Base-by-base conservation (phyloP, 345 rosid genomes). In the Bruguiera gymnorhiza region DNA sequence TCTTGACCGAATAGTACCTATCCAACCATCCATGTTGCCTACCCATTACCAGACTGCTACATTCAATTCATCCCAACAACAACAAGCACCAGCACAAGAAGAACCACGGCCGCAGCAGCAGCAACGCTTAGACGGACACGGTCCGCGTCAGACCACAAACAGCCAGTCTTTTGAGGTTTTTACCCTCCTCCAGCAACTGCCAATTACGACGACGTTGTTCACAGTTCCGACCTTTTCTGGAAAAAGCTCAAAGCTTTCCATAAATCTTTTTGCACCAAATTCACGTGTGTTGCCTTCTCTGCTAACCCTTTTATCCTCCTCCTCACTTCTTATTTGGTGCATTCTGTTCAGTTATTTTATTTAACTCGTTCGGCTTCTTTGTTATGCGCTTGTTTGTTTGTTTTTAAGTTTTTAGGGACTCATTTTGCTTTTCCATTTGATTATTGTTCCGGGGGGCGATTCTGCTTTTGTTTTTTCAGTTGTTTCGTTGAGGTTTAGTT, bases 151-250 rank as follows among this genome's bases (percentile, higher is more conserved):
- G 71, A 68, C 75, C 54, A 63, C 65, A 73, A 77, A 82, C 75
- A 82, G 81, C 62, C 75, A 73, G 53, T 73, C 74, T 11, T 61
- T 68, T 80, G 9, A 63, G 34, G 36, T 5, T 29, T 60, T 59
- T 83, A 81, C 74, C 88, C 93, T 70, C 74, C 88, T 32, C 36
- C 36, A 24, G 67, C 78, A 23, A 64, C 90, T 0, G 86, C 80
- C 68, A 79, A 70, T 51, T 86, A 78, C 56, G 83, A 89, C 52
- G 91, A 93, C 66, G 80, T 91, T 74, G 80, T 78, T 70, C 92
- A 79, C 65, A 84, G 70, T 75, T 65, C 94, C 9, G 80, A 75
- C 62, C 90, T 89, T 80, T 93, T 91, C 83, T 83, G 87, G 90
- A 87, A 83, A 68, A 86, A 85, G 80, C 87, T 93, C 69, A 75